phyloP scores from a whole-genome alignment of 1,139 yeast genomes.

The Tardiomyces blankii region DNA sequence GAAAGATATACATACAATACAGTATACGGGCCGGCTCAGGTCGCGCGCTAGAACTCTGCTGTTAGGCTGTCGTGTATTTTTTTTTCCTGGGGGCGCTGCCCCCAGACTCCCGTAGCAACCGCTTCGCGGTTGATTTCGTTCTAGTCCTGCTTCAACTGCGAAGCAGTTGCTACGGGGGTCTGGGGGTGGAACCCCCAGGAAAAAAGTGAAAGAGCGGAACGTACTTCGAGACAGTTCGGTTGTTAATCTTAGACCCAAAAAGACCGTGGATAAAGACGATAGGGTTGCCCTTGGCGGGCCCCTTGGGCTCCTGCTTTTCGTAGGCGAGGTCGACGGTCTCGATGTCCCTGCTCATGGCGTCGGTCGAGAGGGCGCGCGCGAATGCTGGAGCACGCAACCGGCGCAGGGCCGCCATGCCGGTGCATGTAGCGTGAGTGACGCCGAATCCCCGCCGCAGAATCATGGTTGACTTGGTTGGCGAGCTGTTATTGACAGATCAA shows the following conservation, averaged over 20 bases:
- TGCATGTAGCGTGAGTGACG: too few relatives aligned
- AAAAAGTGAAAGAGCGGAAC: constrained; percentile 5
- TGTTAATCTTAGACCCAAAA: constrained; percentile 74
- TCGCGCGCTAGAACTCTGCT: constrained; percentile 22
- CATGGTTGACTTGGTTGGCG: too few relatives aligned
- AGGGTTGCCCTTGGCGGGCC: constrained; percentile 30
- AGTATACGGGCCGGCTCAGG: constrained; percentile 37
- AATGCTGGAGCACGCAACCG: too few relatives aligned
- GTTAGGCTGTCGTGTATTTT: constrained; percentile 6
- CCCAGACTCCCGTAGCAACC: too few relatives aligned
- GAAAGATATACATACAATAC: constrained; percentile 27
- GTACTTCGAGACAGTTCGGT: constrained; percentile 55
- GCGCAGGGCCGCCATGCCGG: too few relatives aligned
- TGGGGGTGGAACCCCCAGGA: too few relatives aligned
- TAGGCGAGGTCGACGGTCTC: constrained; percentile 36
- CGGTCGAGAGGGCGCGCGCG: neutral
- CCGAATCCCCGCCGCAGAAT: too few relatives aligned
- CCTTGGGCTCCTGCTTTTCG: constrained; percentile 28
- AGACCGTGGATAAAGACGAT: constrained; percentile 77
- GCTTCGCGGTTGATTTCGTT: too few relatives aligned
- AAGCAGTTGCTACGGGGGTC: too few relatives aligned
- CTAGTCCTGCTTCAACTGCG: too few relatives aligned
- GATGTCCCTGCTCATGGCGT: constrained; percentile 15
- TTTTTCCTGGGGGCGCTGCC: too few relatives aligned
- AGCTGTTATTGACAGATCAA: too few relatives aligned